These are phyloP conservation scores for Fomitopsis palustris DNA, from an alignment of 1,284 basidiomycete genomes.

Conservation along the genomic window DNA sequence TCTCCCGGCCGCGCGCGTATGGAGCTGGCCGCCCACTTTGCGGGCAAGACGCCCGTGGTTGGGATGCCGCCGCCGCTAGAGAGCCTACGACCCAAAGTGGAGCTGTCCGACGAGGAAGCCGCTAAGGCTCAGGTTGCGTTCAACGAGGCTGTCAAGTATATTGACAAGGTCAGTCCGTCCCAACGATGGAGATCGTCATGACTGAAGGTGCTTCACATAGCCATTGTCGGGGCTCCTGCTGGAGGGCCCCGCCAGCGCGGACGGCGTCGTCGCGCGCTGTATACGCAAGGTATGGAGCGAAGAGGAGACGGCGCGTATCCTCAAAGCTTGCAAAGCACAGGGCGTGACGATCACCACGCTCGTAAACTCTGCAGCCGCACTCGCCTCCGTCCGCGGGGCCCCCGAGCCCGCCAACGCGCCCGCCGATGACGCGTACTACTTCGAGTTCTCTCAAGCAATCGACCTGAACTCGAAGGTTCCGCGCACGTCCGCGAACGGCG, in stretches of 20 bases:
- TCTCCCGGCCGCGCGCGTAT: neutral
- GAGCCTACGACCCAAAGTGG: neutral
- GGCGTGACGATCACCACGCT: slow-evolving; percentile 5
- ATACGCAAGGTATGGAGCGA: neutral
- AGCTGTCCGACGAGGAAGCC: neutral
- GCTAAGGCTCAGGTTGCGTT: neutral
- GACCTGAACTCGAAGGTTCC: neutral
- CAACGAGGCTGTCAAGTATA: neutral
- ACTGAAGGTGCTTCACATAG: neutral
- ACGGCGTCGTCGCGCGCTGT: neutral
- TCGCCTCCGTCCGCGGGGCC: neutral
- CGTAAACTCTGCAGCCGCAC: neutral
- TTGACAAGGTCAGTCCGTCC: neutral
- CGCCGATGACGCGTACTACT: neutral
- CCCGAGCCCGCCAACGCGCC: no score
- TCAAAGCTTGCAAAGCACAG: neutral
- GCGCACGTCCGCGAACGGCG: neutral
- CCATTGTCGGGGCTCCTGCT: neutral
- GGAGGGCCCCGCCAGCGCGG: neutral
- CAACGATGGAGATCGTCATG: neutral
- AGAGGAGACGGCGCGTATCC: neutral
- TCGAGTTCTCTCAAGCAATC: neutral
- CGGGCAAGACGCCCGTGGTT: neutral
- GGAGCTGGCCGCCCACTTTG: neutral
- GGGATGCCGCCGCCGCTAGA: neutral